phyloP scores from a whole-genome alignment of 768 basidiomycete genomes.

The Lentinula sp. region DNA sequence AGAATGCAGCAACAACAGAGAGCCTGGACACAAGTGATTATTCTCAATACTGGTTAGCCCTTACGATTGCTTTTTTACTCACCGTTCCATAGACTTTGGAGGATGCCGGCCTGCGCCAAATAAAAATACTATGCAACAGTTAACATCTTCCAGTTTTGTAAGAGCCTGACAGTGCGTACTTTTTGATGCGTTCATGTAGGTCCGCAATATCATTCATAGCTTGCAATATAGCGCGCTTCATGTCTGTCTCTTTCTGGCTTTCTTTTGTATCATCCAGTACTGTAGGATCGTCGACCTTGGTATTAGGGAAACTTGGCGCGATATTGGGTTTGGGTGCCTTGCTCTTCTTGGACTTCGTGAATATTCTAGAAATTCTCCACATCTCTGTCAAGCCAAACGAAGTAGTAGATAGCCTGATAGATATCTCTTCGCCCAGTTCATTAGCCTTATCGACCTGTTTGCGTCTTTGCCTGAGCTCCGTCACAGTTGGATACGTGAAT shows the following conservation, averaged over 20 bases:
- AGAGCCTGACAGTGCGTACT: conserved; percentile 29
- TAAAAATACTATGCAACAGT: conserved; percentile 41
- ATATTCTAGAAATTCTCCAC: conserved; percentile 44
- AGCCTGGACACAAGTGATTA: conserved; percentile 20
- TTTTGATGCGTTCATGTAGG: conserved; percentile 57
- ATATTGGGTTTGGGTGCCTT: conserved; percentile 18
- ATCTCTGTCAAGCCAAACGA: conserved; percentile 43
- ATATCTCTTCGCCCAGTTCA: conserved; percentile 44
- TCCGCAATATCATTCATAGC: conserved; percentile 46
- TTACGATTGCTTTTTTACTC: conserved; percentile 11
- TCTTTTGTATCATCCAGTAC: conserved; percentile 27
- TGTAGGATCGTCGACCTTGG: conserved; percentile 12
- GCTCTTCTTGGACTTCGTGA: conserved; percentile 29
- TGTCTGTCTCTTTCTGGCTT: conserved; percentile 27
- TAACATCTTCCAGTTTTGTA: neutral
- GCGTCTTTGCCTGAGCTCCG: conserved; percentile 48
- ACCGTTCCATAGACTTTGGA: conserved; percentile 46
- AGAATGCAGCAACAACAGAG: conserved; percentile 31
- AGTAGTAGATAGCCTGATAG: conserved; percentile 39
- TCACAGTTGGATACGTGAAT: conserved; percentile 47
- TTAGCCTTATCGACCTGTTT: conserved; percentile 41
- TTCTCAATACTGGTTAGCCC: conserved; percentile 3
- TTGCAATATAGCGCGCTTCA: conserved; percentile 36
- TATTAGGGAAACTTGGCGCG: neutral
- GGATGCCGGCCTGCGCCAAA: conserved; percentile 54